These are phyloP conservation scores for Hordeum vulgare DNA, from an alignment of 176 grass and related monocot genomes.

Conservation along the genomic window DNA sequence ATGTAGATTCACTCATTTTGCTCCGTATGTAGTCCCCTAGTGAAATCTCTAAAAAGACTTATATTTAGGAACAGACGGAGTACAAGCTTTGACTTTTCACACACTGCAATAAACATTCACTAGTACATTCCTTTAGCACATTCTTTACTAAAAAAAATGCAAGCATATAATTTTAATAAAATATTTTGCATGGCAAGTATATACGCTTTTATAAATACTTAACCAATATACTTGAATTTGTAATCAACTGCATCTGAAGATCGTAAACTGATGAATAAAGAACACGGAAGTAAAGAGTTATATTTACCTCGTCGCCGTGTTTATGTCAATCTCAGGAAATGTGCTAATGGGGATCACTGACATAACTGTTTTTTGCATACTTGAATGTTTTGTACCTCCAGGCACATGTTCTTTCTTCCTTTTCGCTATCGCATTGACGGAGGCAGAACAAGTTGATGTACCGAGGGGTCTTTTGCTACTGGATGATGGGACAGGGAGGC, in stretches of 20 bases:
- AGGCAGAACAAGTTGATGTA: neutral
- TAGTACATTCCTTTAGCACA: neutral
- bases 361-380: constrained; percentile 6
- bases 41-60: too few species aligned
- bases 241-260: constrained; percentile 5
- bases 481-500: neutral
- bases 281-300: neutral
- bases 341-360: constrained; percentile 20
- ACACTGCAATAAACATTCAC: neutral
- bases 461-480: constrained; percentile 25
- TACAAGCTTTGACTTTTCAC: neutral
- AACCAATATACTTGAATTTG: neutral
- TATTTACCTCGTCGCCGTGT: constrained; percentile 36
- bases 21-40: too few species aligned
- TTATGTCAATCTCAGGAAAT: constrained; percentile 43
- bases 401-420: constrained; percentile 18
- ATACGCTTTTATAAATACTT: neutral
- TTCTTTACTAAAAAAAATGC: neutral
- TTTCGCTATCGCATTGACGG: constrained; percentile 7
- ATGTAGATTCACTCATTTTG: too few species aligned
- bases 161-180: neutral
- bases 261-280: neutral
- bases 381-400: constrained; percentile 9
- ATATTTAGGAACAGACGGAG: too few species aligned
- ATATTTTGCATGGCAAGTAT: neutral